Evolutionary conservation across 1,284 basidiomycete genomes (phyloP).

Genomic region (Coniferiporia sulphurascens): DNA sequence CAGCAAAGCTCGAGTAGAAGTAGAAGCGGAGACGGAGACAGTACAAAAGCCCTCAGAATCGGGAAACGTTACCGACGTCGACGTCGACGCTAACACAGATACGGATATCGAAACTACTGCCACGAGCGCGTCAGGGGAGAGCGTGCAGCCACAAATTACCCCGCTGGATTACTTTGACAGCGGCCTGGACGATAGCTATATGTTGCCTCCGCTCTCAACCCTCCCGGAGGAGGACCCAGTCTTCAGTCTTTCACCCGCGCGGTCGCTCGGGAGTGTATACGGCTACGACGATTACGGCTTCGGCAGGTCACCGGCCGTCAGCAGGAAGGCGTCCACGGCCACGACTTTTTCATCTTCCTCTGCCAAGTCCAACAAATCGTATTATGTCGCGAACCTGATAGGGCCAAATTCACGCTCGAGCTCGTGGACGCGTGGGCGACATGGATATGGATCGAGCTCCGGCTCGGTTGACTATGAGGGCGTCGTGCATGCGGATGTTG

Average conservation of each 20-base stretch:
- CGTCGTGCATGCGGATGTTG: not conserved
- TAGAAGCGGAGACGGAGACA: too few relatives aligned
- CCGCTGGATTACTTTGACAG: not conserved
- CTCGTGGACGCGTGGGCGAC: not conserved
- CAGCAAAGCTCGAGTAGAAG: too few relatives aligned
- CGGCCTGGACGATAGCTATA: conserved; percentile 11
- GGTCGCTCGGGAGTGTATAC: not conserved
- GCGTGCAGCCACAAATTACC: not conserved
- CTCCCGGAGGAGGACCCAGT: conserved; percentile 14
- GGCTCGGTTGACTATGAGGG: not conserved
- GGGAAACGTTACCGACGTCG: not conserved
- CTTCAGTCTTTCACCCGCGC: conserved; percentile 11
- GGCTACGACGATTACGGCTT: not conserved
- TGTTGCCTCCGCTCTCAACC: conserved; percentile 17
- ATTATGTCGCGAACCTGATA: not conserved
- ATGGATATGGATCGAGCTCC: conserved; percentile 3
- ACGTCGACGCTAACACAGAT: not conserved
- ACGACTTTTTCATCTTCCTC: not conserved
- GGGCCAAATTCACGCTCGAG: not conserved
- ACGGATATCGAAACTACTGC: not conserved
- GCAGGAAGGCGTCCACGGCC: conserved; percentile 9
- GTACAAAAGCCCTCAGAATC: too few relatives aligned
- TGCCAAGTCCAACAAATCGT: not conserved
- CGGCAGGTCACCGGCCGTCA: not conserved
- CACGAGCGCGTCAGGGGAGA: not conserved